phyloP scores from a whole-genome alignment of 2,329 filamentous ascomycete genomes.

The Diaporthe capsici region DNA sequence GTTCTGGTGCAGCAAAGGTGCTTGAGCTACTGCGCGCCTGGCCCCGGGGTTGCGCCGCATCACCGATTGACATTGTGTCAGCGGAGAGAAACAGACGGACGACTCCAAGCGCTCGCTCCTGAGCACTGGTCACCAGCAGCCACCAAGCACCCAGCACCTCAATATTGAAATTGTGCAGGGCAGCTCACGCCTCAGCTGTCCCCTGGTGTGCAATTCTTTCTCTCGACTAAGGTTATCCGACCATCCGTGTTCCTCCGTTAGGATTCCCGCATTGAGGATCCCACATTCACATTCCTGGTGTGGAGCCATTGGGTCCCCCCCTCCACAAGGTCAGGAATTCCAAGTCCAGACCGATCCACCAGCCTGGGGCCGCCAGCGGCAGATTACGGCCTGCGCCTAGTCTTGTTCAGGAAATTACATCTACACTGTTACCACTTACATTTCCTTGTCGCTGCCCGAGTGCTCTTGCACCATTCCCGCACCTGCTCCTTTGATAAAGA shows the following conservation, averaged over 20 bases:
- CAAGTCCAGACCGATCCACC: conserved; percentile 33
- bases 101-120: neutral
- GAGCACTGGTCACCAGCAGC: neutral
- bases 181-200: neutral
- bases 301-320: conserved; percentile 19
- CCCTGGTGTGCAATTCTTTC: neutral
- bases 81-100: neutral
- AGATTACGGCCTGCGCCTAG: conserved; percentile 33
- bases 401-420: conserved; percentile 36
- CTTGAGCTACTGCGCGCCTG: conserved; percentile 6
- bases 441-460: conserved; percentile 24
- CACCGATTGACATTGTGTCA: conserved; percentile 3
- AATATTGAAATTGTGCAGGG: neutral
- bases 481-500: conserved; percentile 23
- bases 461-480: conserved; percentile 29
- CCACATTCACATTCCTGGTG: conserved; percentile 14
- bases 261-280: conserved; percentile 28
- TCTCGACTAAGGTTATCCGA: conserved; percentile 11
- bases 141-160: neutral
- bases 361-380: conserved; percentile 27
- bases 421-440: conserved; percentile 13
- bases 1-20: conserved; percentile 16
- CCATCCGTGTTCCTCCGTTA: conserved; percentile 15
- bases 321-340: conserved; percentile 29
- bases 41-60: conserved; percentile 3